phyloP scores from a whole-genome alignment of 73 alveolate species.

The Tetrahymena thermophila region DNA sequence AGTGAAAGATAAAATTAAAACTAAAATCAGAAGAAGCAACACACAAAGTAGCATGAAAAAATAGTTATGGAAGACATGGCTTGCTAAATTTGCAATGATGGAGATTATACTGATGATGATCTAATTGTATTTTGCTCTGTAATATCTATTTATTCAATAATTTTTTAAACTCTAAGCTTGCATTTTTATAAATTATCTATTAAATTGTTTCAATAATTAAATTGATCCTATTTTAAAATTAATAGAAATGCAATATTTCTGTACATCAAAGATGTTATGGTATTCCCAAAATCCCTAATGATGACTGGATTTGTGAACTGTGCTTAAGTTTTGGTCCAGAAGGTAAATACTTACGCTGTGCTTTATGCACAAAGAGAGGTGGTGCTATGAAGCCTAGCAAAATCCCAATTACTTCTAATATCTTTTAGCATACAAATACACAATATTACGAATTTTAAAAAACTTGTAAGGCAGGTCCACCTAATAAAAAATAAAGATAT shows the following conservation, averaged over 20 bases:
- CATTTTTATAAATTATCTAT: not conserved
- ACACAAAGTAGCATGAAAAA: conserved; percentile 6
- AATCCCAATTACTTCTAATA: conserved; percentile 4
- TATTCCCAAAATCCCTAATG: not conserved
- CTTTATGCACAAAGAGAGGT: conserved; percentile 32
- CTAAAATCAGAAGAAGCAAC: conserved; percentile 1
- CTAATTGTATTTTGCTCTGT: conserved; percentile 41
- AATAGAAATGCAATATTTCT: conserved; percentile 13
- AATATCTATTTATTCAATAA: conserved; percentile 14
- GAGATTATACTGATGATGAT: conserved; percentile 9
- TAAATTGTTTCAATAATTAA: not conserved
- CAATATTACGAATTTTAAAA: conserved; percentile 10
- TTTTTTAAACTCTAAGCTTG: not conserved
- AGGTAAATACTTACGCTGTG: conserved; percentile 31
- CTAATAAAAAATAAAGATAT: not conserved
- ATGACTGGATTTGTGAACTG: conserved; percentile 25
- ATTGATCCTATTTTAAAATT: not conserved
- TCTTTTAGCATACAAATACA: conserved; percentile 15
- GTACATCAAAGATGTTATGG: conserved; percentile 40
- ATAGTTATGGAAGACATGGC: conserved; percentile 5
- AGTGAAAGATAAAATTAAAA: not conserved
- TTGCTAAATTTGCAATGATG: conserved; percentile 39
- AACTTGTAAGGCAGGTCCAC: conserved; percentile 16
- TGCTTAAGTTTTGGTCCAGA: conserved; percentile 32
- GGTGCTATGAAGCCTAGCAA: conserved; percentile 40